These are phyloP conservation scores for Boletus semigastroideus DNA, from an alignment of 1,284 basidiomycete genomes.

Conservation along the genomic window DNA sequence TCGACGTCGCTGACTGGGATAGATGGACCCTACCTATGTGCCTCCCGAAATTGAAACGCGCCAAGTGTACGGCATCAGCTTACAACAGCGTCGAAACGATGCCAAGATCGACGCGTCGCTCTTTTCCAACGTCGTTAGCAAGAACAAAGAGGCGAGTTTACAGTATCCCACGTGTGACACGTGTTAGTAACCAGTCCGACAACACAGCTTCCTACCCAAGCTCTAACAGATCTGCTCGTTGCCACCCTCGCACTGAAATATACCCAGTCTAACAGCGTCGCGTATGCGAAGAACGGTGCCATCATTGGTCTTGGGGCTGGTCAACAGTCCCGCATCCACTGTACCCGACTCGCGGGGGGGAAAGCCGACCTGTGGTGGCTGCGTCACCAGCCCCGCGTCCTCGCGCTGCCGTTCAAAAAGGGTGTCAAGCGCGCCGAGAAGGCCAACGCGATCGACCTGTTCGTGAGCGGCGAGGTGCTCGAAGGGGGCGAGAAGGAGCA, in stretches of 20 bases:
- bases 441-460: constrained; percentile 97
- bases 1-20: constrained; percentile 1
- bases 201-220: constrained; percentile 66
- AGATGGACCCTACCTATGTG: constrained; percentile 85
- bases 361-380: constrained; percentile 99
- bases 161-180: not conserved
- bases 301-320: constrained; percentile 97
- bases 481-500: constrained; percentile 87
- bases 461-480: constrained; percentile 87
- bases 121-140: constrained; percentile 87
- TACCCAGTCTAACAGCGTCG: constrained; percentile 98
- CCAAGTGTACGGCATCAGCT: constrained; percentile 91
- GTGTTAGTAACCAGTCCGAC: not conserved
- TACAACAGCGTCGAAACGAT: constrained; percentile 93
- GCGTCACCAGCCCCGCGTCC: constrained; percentile 92
- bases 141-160: constrained; percentile 72
- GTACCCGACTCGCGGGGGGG: constrained; percentile 93
- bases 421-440: constrained; percentile 98
- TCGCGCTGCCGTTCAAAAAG: constrained; percentile 93
- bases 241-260: constrained; percentile 98
- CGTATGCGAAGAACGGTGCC: constrained; percentile 91
- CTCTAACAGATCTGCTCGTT: constrained; percentile 85
- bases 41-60: constrained; percentile 86
- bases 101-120: constrained; percentile 81
- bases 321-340: constrained; percentile 99